Evolutionary conservation across 192 early-diverging fungal genomes (phyloP), one percentile per base, ranked within the genome.

Genomic region (Haplosporangium gracile): DNA sequence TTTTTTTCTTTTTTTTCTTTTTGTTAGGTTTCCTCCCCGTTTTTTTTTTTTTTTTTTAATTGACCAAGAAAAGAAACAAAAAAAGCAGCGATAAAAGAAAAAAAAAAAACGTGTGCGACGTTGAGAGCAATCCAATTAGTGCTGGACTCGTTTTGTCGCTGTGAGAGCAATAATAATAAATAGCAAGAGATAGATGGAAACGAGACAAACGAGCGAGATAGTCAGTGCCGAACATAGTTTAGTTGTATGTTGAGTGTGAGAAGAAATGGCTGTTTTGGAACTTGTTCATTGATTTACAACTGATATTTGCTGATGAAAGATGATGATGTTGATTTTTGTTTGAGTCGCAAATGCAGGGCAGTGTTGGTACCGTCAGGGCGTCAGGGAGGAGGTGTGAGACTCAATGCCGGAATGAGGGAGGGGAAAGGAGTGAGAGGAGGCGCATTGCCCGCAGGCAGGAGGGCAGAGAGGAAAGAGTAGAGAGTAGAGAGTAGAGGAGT

Each of bases 71-170:
- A 42, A 65, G 32, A 36, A 36, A 49, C 47, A 51, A 63, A 42
- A 49, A 36, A 34, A 57, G 26, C 45, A 71, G 65, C 38, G 39
- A 70, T 42, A 70, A 39, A 69, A 34, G 20, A 69, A 69, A 36
- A 4, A 40, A 13, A 75, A 75, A 57, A 51, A 75, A 75, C 40
- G 75, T 76, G 75, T 76, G 60, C 75, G 40, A 76, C 75, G 32
- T 39, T 76, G 75, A 51, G 75, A 76, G 75, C 75, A 65, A 38
- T 63, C 42, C 63, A 24, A 53, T 65, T 65, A 32, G 42, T 8
- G 16, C 26, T 74, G 16, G 26, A 29, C n/a, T 53, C 3, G 29
- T 26, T 9, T 65, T 8, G 65, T 34, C 20, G 76, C 36, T 22
- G 43, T 18, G 20, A 34, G 47, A 34, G 38, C 9, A 51, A 74